These are phyloP conservation scores for Phytophthora hybrid DNA, from an alignment of 352 stramenopile species.

Conservation along the genomic window DNA sequence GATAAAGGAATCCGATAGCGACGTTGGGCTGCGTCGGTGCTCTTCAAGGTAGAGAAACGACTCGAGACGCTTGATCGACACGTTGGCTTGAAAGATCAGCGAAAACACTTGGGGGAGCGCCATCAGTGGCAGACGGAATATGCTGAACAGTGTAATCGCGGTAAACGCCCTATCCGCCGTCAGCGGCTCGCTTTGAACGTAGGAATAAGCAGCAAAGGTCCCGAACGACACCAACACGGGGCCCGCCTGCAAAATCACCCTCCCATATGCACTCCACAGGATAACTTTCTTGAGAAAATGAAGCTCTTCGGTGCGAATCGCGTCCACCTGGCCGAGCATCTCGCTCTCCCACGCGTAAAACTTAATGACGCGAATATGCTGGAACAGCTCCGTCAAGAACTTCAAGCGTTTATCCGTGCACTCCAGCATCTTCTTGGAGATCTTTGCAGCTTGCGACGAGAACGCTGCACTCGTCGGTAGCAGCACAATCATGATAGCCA, in stretches of 20 bases:
- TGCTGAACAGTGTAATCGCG: conserved; percentile 96
- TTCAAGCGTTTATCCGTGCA: conserved; percentile 67
- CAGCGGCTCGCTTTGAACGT: conserved; percentile 59
- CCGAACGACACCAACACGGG: conserved; percentile 69
- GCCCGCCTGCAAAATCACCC: conserved; percentile 55
- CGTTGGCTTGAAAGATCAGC: conserved; percentile 62
- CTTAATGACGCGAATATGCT: conserved; percentile 78
- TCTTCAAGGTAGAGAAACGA: conserved; percentile 54
- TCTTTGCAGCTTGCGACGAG: conserved; percentile 46
- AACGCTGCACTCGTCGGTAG: conserved; percentile 49
- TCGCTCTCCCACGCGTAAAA: conserved; percentile 80
- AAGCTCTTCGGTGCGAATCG: conserved; percentile 60
- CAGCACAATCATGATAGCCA: conserved; percentile 67
- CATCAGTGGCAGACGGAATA: conserved; percentile 96
- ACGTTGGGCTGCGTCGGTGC: conserved; percentile 25
- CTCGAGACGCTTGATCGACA: conserved; percentile 66
- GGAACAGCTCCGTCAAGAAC: conserved; percentile 66
- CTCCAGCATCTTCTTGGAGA: conserved; percentile 53
- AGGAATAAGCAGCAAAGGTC: conserved; percentile 72
- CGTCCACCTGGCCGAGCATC: conserved; percentile 59
- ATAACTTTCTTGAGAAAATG: conserved; percentile 56
- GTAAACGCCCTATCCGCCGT: conserved; percentile 94
- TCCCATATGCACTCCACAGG: conserved; percentile 60
- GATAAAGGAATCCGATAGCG: conserved; percentile 26
- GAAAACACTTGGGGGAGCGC: conserved; percentile 88